phyloP scores from a whole-genome alignment of 2,329 filamentous ascomycete species.

The Amauroascus niger region DNA sequence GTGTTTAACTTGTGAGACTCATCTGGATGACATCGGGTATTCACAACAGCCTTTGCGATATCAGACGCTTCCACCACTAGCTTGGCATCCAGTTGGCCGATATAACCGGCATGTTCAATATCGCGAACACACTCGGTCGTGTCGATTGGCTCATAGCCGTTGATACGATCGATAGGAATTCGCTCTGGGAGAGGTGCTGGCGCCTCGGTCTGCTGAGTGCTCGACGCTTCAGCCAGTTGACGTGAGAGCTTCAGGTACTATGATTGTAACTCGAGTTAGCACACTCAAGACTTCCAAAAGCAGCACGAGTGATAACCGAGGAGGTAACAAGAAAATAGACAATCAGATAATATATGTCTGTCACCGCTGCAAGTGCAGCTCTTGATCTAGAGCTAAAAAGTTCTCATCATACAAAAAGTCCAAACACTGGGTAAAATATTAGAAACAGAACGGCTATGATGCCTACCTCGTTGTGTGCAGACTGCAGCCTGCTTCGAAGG shows the following conservation, averaged over 20 bases:
- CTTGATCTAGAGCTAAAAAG: slow-evolving; percentile 76
- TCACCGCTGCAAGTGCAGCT: slow-evolving; percentile 55
- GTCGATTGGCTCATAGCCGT: slow-evolving; percentile 4
- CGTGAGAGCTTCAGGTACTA: slow-evolving; percentile 31
- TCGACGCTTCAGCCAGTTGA: slow-evolving; percentile 24
- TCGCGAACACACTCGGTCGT: slow-evolving; percentile 15
- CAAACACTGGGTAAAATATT: not conserved
- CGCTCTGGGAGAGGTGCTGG: not conserved
- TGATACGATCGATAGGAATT: not conserved
- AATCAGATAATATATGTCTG: slow-evolving; percentile 52
- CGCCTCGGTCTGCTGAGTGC: not conserved
- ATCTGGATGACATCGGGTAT: slow-evolving; percentile 23
- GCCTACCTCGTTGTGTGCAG: slow-evolving; percentile 36
- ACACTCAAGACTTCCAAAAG: not conserved
- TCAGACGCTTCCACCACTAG: slow-evolving; percentile 34
- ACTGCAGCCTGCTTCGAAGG: slow-evolving; percentile 30
- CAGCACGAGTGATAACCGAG: not conserved
- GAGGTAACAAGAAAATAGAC: slow-evolving; percentile 25
- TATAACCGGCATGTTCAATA: slow-evolving; percentile 15
- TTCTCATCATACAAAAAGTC: slow-evolving; percentile 41
- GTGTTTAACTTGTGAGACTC: slow-evolving; percentile 30
- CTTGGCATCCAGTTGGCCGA: slow-evolving; percentile 19
- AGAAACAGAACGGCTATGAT: slow-evolving; percentile 7
- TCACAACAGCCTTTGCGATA: slow-evolving; percentile 31
- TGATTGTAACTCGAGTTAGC: not conserved